Evolutionary conservation across 1,284 basidiomycete species (phyloP), one percentile per base, ranked within the genome.

Genomic region (Boletus hoseneyae): DNA sequence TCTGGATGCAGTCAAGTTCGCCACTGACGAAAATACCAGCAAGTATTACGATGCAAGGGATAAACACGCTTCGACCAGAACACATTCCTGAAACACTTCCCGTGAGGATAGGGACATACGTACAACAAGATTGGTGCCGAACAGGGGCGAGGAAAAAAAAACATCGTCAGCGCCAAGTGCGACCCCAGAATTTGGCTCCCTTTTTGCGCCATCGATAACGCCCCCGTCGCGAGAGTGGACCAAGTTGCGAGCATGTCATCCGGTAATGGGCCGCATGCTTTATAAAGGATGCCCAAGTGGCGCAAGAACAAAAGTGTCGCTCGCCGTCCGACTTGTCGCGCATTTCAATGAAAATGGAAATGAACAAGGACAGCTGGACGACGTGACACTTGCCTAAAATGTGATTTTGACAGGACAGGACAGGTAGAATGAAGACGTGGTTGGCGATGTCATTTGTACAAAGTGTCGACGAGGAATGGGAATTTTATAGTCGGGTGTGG

Each of bases 401-500:
- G 23, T 25, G 2, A 25, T 25, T 25, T 6, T 25, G 23, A 6
- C 5, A 6, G 23, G 21, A 23, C 21, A 23, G 21, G 21, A 30
- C 29, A 30, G 7, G 19, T 38, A 15, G 27, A 25, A 55, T 40
- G 52, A 16, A 23, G 18, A 36, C 10, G 19, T 25, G 29, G 35
- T 25, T 13, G 13, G 25, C 33, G 54, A 51, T 18, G 33, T 19
- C 48, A 38, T 25, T 25, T 25, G 23, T 25, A 25, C 23, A 25
- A 23, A 47, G 21, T 32, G 39, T 37, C 54, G 32, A 32, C 6
- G n/a, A 40, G 27, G 4, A 19, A 25, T 53, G 53, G 42, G 34
- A 53, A 57, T 34, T 8, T 39, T 30, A 23, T 30, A 0, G 30
- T 32, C 35, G 33, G 40, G 27, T 15, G 41, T 53, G 49, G 41